These are phyloP conservation scores for Ilex aquifolium DNA, from an alignment of 257 asterid species.

Conservation along the genomic window DNA sequence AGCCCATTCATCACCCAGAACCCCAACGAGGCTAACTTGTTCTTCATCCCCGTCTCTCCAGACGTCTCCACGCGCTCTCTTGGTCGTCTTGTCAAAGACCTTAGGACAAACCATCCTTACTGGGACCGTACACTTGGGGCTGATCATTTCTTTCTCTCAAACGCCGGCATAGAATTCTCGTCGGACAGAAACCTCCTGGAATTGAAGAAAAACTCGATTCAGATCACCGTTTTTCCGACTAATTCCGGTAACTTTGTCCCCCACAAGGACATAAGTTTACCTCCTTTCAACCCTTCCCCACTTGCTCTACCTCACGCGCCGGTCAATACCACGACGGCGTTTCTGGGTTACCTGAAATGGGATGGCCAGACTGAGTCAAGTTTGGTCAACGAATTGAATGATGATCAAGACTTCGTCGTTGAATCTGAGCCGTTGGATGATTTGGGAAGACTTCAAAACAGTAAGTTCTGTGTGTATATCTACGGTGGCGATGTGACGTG, in stretches of 20 bases:
- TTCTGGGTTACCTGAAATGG: conserved; percentile 55
- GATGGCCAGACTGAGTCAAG: conserved; percentile 32
- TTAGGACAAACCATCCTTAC: conserved; percentile 45
- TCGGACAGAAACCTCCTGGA: conserved; percentile 73
- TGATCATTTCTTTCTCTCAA: conserved; percentile 70
- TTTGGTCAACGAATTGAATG: conserved; percentile 51
- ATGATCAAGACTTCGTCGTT: conserved; percentile 39
- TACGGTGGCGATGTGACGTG: conserved; percentile 38
- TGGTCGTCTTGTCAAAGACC: conserved; percentile 51
- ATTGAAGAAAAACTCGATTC: conserved; percentile 80
- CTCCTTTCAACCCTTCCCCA: conserved; percentile 32
- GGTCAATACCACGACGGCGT: conserved; percentile 11
- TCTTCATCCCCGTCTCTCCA: conserved; percentile 68
- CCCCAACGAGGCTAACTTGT: conserved; percentile 70
- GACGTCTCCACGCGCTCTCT: conserved; percentile 53
- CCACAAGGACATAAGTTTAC: conserved; percentile 72
- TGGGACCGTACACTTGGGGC: conserved; percentile 98
- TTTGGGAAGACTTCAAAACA: conserved; percentile 14
- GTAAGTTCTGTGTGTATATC: conserved; percentile 68
- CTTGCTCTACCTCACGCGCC: conserved; percentile 15
- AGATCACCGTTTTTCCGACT: conserved; percentile 68
- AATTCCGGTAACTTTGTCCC: conserved; percentile 63
- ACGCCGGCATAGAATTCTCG: conserved; percentile 62
- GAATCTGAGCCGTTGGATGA: conserved; percentile 29
- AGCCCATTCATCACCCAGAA: conserved; percentile 52